Evolutionary conservation across 2,329 filamentous ascomycete genomes (phyloP).

Genomic region (Helotiales sp.): DNA sequence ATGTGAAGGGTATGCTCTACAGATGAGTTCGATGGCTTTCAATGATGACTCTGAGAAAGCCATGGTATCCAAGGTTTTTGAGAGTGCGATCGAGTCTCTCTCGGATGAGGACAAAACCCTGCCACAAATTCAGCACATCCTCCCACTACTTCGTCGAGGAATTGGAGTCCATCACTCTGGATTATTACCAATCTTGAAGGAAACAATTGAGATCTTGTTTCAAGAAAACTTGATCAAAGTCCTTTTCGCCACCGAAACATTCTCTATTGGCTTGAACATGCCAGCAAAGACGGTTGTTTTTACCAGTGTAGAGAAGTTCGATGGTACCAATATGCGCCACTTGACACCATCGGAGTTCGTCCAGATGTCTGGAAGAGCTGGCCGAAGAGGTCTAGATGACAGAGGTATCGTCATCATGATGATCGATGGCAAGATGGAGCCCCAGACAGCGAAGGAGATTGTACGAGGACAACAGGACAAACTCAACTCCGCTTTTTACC

Average conservation of each 20-base stretch:
- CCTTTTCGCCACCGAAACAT: slow-evolving; percentile 95
- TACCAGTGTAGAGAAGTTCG: slow-evolving; percentile 92
- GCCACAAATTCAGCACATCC: slow-evolving; percentile 86
- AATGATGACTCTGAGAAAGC: slow-evolving; percentile 95
- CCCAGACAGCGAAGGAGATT: slow-evolving; percentile 88
- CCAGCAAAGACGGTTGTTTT: slow-evolving; percentile 99
- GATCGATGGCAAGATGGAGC: slow-evolving; percentile 96
- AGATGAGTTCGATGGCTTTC: slow-evolving; percentile 85
- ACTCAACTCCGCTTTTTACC: slow-evolving; percentile 94
- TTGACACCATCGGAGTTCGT: slow-evolving; percentile 95
- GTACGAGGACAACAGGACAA: slow-evolving; percentile 96
- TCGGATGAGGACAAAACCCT: slow-evolving; percentile 88
- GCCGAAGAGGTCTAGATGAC: slow-evolving; percentile 94
- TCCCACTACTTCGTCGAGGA: slow-evolving; percentile 84
- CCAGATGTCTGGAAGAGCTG: slow-evolving; percentile 97
- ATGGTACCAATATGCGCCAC: slow-evolving; percentile 77
- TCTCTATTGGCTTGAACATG: slow-evolving; percentile 99
- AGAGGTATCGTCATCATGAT: slow-evolving; percentile 99
- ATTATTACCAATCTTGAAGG: slow-evolving; percentile 91
- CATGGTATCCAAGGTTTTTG: slow-evolving; percentile 92
- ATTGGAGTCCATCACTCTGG: slow-evolving; percentile 98
- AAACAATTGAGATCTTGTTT: slow-evolving; percentile 98
- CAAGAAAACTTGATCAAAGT: slow-evolving; percentile 98
- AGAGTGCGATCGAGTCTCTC: slow-evolving; percentile 87
- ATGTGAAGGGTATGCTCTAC: slow-evolving; percentile 85